Percentiles rank a stretch among this genome's conserved stretches.
phyloP scores from a whole-genome alignment of 2,329 filamentous ascomycete species.

The Trichoderma sp. region DNA sequence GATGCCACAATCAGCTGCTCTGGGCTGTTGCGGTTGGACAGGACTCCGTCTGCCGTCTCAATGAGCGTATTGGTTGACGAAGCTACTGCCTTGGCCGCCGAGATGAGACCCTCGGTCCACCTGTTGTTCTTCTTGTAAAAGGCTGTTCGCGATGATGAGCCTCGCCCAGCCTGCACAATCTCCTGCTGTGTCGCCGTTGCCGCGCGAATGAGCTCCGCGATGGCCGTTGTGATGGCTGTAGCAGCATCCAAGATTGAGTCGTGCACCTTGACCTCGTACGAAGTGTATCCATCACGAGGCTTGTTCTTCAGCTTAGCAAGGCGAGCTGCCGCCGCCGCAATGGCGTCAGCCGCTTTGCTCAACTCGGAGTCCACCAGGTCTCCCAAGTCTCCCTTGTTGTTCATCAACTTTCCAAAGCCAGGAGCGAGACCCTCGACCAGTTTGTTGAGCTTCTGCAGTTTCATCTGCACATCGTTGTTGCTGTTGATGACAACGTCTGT shows the following conservation, averaged over 20 bases:
- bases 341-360: conserved; percentile 90
- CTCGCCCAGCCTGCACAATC: conserved; percentile 90
- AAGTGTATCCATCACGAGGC: conserved; percentile 91
- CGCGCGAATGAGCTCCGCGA: conserved; percentile 90
- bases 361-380: conserved; percentile 91
- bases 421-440: conserved; percentile 88
- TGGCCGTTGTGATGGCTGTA: conserved; percentile 88
- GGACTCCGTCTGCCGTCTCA: conserved; percentile 94
- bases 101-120: conserved; percentile 97
- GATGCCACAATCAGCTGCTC: conserved; percentile 98
- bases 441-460: conserved; percentile 90
- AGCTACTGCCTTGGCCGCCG: conserved; percentile 93
- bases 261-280: conserved; percentile 94
- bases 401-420: conserved; percentile 75
- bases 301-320: conserved; percentile 93
- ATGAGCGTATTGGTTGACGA: conserved; percentile 92
- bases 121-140: conserved; percentile 99
- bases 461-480: conserved; percentile 94
- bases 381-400: conserved; percentile 80
- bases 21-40: conserved; percentile 85
- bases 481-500: conserved; percentile 96
- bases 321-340: conserved; percentile 85
- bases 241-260: conserved; percentile 93
- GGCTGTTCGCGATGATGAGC: conserved; percentile 80
- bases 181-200: conserved; percentile 91